Conservation (phyloP, 202 grass and related monocot species). For the Setaria italica region DNA sequence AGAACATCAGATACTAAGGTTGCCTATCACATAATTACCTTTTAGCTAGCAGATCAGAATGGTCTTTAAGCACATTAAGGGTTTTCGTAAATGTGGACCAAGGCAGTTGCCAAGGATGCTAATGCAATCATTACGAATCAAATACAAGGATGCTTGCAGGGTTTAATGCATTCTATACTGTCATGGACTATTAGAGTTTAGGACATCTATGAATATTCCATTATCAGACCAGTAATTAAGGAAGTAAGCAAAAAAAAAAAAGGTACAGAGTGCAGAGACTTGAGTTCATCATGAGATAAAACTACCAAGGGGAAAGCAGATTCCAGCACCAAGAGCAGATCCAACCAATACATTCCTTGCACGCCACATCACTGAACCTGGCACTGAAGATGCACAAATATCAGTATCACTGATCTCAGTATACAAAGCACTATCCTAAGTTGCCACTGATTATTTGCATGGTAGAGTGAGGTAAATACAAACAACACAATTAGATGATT, state of each 20-base stretch:
- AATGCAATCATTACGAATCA: not conserved
- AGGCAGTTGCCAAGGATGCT: slow-evolving; percentile 8
- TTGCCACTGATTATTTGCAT: slow-evolving; percentile 4
- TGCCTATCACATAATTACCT: not conserved
- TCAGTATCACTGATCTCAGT: slow-evolving; percentile 27
- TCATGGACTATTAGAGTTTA: not conserved
- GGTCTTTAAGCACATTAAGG: not conserved
- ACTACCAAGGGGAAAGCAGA: slow-evolving; percentile 90
- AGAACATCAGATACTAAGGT: not conserved
- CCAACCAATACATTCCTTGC: slow-evolving; percentile 87
- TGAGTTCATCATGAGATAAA: slow-evolving; percentile 16
- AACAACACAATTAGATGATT: not conserved
- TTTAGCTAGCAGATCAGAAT: not conserved
- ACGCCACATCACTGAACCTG: slow-evolving; percentile 81
- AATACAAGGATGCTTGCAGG: not conserved
- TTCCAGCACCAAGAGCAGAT: slow-evolving; percentile 85
- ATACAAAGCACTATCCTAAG: not conserved
- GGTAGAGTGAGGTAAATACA: slow-evolving; percentile 19
- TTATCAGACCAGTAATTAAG: slow-evolving; percentile 5
- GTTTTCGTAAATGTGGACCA: slow-evolving; percentile 10
- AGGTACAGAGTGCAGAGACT: slow-evolving; percentile 9
- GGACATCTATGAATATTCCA: not conserved
- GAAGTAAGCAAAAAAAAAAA: slow-evolving; percentile 3
- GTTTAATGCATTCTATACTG: slow-evolving; percentile 5
- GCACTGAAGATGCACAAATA: slow-evolving; percentile 59